A percentile compares a stretch with the other conserved stretches of the same genome.
Conservation (phyloP, 2,329 filamentous ascomycete species). For the Aureobasidium subglaciale region DNA sequence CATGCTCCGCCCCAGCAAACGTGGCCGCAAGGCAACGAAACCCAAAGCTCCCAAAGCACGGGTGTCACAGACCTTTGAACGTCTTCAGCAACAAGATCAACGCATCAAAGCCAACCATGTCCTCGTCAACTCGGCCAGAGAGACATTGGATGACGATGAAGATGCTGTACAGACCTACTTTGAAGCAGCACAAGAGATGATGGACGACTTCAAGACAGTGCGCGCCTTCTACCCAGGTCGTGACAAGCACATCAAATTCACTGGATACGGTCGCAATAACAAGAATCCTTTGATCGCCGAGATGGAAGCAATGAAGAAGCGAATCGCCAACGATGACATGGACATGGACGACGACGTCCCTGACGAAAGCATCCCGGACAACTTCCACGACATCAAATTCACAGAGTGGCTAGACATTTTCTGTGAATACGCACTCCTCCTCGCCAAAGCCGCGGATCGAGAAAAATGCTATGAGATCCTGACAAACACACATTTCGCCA, state of each 20-base stretch:
- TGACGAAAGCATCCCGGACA: slow-evolving; percentile 32
- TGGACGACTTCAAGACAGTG: slow-evolving; percentile 55
- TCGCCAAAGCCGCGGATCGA: slow-evolving; percentile 60
- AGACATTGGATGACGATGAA: slow-evolving; percentile 41
- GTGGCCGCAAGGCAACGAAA: not conserved
- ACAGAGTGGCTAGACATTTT: slow-evolving; percentile 84
- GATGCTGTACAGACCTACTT: slow-evolving; percentile 50
- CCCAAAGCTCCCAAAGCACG: not conserved
- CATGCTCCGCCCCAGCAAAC: not conserved
- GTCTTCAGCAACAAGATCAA: slow-evolving; percentile 10
- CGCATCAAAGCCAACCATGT: slow-evolving; percentile 30
- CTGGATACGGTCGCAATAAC: slow-evolving; percentile 28
- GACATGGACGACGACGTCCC: slow-evolving; percentile 20
- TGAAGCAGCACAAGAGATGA: slow-evolving; percentile 50
- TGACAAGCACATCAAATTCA: slow-evolving; percentile 43
- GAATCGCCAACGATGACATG: slow-evolving; percentile 33
- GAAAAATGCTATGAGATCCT: slow-evolving; percentile 74
- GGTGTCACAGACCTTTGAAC: slow-evolving; percentile 8
- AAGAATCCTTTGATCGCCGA: slow-evolving; percentile 22
- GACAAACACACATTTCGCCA: slow-evolving; percentile 67
- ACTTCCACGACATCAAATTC: slow-evolving; percentile 74
- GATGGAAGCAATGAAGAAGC: slow-evolving; percentile 33
- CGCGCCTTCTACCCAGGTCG: slow-evolving; percentile 51
- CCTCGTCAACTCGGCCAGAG: slow-evolving; percentile 40
- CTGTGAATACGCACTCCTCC: slow-evolving; percentile 72